Evolutionary conservation across 2,329 filamentous ascomycete genomes (phyloP), one percentile per base, ranked within the genome.

Genomic region (Nemania serpens): DNA sequence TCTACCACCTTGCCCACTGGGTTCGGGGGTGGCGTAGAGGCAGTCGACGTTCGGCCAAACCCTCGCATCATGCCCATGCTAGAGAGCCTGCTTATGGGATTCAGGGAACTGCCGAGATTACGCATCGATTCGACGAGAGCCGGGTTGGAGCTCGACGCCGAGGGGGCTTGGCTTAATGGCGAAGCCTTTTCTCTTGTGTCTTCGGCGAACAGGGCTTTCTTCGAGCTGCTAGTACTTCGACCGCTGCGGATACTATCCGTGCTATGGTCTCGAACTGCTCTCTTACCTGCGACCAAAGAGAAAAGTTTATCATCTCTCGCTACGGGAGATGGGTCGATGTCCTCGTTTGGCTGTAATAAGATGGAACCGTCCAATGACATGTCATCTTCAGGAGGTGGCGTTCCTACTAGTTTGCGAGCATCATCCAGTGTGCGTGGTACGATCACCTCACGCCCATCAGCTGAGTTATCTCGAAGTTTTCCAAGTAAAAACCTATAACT

Each of bases 401-500:
- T 90, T 70, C 87, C 91, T 64, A 99, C 90, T 11, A 99, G 84
- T 73, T 93, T 94, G 48, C 93, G 85, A 15, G 94, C 95, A 70
- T 99, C 95, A 69, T 97, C 95, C 0, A 99, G 80, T 1, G 95
- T 99, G 70, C 91, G 94, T 1, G 95, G 95, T 0, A 96, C 82
- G 6, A 86, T 77, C 2, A 87, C 82, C 15, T 83, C 78, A 46
- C 76, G 75, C 20, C 78, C 76, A 68, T 69, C 77, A 69, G 67
- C 82, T 74, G 72, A 86, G 78, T 68, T 87, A 82, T 97, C 93
- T 63, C 90, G 91, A 18, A 97, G 81, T 67, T 93, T 91, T 15
- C 94, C 94, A 56, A 99, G 87, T 22, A 99, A 79, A 73, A 98
- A 96, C 62, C 93, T 95, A 77, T 97, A 96, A 73, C 93, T 97